These are phyloP conservation scores for Talaromyces sp. DNA, from an alignment of 2,329 filamentous ascomycete genomes.

Conservation along the genomic window DNA sequence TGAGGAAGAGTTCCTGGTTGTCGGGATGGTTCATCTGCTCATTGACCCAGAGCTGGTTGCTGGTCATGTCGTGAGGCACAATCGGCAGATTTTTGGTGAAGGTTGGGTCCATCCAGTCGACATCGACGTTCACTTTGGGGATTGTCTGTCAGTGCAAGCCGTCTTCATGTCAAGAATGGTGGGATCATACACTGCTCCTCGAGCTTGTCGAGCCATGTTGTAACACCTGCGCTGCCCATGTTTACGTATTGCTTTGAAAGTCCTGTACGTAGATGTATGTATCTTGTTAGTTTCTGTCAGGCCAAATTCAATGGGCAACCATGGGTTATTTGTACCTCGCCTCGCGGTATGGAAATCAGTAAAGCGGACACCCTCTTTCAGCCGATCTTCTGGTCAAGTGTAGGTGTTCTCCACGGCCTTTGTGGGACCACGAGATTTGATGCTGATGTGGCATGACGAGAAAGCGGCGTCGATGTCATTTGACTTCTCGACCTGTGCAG, in stretches of 20 bases:
- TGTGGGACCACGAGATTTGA: not conserved
- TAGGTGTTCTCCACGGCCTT: not conserved
- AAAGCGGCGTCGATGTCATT: not conserved
- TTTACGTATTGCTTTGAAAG: not conserved
- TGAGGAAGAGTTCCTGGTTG: constrained; percentile 40
- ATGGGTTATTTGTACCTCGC: not conserved
- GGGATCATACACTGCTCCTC: not conserved
- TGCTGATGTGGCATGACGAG: not conserved
- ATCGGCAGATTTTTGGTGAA: constrained; percentile 44
- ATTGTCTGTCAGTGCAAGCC: not conserved
- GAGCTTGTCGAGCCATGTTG: constrained; percentile 1
- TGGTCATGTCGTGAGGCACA: constrained; percentile 46
- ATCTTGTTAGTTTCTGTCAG: not conserved
- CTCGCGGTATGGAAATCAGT: not conserved
- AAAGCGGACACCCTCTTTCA: not conserved
- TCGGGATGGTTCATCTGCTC: constrained; percentile 41
- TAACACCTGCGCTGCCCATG: not conserved
- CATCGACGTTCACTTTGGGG: constrained; percentile 44
- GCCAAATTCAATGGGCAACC: not conserved
- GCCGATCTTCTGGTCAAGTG: not conserved
- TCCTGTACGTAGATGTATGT: not conserved
- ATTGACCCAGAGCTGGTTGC: constrained; percentile 48
- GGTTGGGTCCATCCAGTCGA: constrained; percentile 50
- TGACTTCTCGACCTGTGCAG: not conserved
- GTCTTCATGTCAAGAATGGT: not conserved